Conservation (phyloP, 345 rosid species). For the Stellera chamaejasme region DNA sequence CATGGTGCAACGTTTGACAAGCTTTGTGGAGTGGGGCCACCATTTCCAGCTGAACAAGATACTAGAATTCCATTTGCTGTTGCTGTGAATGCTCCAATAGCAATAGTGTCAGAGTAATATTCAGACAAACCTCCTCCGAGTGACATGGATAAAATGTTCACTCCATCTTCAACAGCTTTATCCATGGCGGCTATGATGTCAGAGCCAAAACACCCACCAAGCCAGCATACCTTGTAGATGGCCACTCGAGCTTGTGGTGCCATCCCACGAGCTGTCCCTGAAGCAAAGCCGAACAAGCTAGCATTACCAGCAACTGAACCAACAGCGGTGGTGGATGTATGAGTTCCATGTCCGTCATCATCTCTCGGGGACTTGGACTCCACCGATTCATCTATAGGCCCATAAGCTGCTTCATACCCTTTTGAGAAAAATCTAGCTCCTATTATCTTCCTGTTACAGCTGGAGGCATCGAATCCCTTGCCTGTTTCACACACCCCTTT, state of each 20-base stretch:
- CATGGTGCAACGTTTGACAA: constrained; percentile 55
- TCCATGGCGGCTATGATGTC: constrained; percentile 57
- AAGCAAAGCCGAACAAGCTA: constrained; percentile 45
- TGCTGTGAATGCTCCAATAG: constrained; percentile 54
- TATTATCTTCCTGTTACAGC: constrained; percentile 52
- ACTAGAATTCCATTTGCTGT: constrained; percentile 42
- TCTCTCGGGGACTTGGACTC: constrained; percentile 67
- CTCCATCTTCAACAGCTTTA: constrained; percentile 50
- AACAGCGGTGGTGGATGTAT: constrained; percentile 53
- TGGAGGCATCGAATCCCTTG: constrained; percentile 28
- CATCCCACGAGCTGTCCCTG: constrained; percentile 60
- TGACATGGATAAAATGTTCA: constrained; percentile 58
- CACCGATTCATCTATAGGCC: constrained; percentile 34
- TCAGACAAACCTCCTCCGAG: constrained; percentile 51
- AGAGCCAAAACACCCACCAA: constrained; percentile 51
- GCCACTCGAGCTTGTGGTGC: constrained; percentile 58
- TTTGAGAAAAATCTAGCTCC: constrained; percentile 50
- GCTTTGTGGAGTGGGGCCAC: constrained; percentile 37
- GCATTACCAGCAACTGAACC: constrained; percentile 41
- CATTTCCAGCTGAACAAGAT: constrained; percentile 58
- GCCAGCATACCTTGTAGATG: constrained; percentile 60
- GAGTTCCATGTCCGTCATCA: constrained; percentile 64
- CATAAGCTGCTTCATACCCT: constrained; percentile 44
- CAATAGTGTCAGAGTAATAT: constrained; percentile 45
- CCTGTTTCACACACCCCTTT: constrained; percentile 46